Evolutionary conservation across 2,329 filamentous ascomycete genomes (phyloP).

Genomic region (Botryotinia narcissicola): DNA sequence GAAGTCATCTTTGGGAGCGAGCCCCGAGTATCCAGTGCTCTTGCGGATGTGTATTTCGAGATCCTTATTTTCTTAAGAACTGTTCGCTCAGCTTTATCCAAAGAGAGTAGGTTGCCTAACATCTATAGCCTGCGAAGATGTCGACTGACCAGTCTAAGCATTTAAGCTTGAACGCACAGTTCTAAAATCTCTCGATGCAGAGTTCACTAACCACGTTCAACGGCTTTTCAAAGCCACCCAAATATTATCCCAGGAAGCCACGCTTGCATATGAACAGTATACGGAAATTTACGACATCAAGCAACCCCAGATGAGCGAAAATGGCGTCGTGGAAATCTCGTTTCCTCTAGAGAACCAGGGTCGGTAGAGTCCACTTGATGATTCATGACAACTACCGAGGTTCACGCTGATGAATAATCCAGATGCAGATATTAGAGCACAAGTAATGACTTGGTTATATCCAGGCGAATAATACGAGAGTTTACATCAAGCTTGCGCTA

Average conservation of each 20-base stretch:
- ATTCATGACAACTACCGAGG: not conserved
- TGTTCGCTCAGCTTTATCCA: slow-evolving; percentile 11
- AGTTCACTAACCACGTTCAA: slow-evolving; percentile 10
- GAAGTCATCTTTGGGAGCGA: slow-evolving; percentile 13
- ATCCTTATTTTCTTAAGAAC: slow-evolving; percentile 4
- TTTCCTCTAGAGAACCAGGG: not conserved
- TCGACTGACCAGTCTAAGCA: not conserved
- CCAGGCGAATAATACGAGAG: slow-evolving; percentile 15
- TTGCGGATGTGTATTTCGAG: slow-evolving; percentile 15
- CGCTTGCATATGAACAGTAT: not conserved
- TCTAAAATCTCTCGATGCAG: slow-evolving; percentile 10
- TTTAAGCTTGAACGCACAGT: slow-evolving; percentile 15
- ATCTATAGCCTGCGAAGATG: not conserved
- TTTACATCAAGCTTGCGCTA: slow-evolving; percentile 15
- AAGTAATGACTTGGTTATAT: slow-evolving; percentile 17
- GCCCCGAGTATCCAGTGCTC: slow-evolving; percentile 9
- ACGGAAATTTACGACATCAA: slow-evolving; percentile 2
- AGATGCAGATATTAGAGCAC: slow-evolving; percentile 5
- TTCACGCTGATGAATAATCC: slow-evolving; percentile 4
- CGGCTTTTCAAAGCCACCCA: slow-evolving; percentile 2
- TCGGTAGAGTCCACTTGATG: not conserved
- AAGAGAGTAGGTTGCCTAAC: slow-evolving; percentile 1
- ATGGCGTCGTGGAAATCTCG: not conserved
- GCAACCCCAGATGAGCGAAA: not conserved
- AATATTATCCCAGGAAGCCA: slow-evolving; percentile 14